Base-by-base conservation (phyloP, 495 filamentous ascomycete genomes). In the Neurospora sp. region DNA sequence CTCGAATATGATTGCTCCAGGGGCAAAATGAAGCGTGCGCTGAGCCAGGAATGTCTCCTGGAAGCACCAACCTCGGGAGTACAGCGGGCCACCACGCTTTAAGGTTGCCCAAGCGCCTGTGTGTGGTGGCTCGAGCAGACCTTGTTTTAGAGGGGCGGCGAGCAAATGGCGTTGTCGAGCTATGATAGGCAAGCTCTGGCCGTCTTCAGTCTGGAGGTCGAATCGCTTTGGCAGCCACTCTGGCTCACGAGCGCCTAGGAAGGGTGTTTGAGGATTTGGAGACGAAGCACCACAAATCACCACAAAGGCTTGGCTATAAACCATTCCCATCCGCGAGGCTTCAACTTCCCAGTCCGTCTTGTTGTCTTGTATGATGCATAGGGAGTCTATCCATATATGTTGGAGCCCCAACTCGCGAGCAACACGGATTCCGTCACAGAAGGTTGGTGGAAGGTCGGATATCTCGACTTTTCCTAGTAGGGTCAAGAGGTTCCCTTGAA, bases 291-390 rank as follows among this genome's bases (percentile, higher is more conserved):
- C 54, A 9, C 54, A 62, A 1, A 77, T 35, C 5, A 75, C 74
- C 11, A 77, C 70, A 31, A 74, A 72, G 23, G 79, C 78, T 40
- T 81, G 81, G 8, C 74, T 71, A n/a, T 77, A 77, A 69, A 82
- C 79, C 10, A 74, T 72, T 14, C 38, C 71, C 70, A 81, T 79
- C 31, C 41, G 71, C 2, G 71, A 70, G 12, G 77, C 73, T 48
- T 82, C 74, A 16, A 66, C 16, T 5, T 72, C 74, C 74, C 78
- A 78, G 54, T 80, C 75, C 3, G 78, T 77, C 7, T 20, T 31
- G 69, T 73, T 76, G 70, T 81, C 78, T 69, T 83, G 79, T 10
- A 81, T 70, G 42, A 83, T 82, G 74, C 81, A 83, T 2, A 82
- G 72, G 2, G 75, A 77, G 70, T 82, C 81, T 16, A 82, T 79